Percentiles rank a stretch among this genome's conserved stretches.
Conservation (phyloP, 345 rosid species). For the Ceriops decandra region DNA sequence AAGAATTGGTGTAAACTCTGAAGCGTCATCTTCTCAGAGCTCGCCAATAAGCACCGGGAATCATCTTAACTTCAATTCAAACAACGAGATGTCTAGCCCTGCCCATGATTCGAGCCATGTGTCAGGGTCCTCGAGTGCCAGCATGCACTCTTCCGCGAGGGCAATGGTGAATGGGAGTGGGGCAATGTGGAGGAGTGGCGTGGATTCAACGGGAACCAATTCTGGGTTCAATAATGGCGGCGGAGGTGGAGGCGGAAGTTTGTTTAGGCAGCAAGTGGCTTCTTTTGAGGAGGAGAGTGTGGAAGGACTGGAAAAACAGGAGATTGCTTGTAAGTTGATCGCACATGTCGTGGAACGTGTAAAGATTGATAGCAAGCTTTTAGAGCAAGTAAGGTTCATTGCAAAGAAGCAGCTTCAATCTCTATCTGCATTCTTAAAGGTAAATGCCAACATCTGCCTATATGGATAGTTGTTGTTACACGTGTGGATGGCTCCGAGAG, state of each 20-base stretch:
- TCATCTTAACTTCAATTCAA: slow-evolving; percentile 22
- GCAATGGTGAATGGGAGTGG: slow-evolving; percentile 55
- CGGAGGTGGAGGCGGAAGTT: slow-evolving; percentile 45
- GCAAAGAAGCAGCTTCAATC: slow-evolving; percentile 91
- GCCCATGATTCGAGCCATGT: slow-evolving; percentile 44
- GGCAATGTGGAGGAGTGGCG: slow-evolving; percentile 52
- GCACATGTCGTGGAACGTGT: slow-evolving; percentile 64
- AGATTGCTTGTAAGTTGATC: slow-evolving; percentile 76
- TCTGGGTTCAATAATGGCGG: slow-evolving; percentile 51
- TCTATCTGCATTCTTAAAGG: slow-evolving; percentile 89
- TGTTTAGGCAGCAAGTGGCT: slow-evolving; percentile 58
- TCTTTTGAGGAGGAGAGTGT: slow-evolving; percentile 80
- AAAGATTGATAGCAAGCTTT: slow-evolving; percentile 61
- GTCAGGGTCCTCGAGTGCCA: slow-evolving; percentile 31
- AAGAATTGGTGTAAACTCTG: slow-evolving; percentile 43
- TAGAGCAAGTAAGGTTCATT: slow-evolving; percentile 68
- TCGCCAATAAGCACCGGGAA: slow-evolving; percentile 56
- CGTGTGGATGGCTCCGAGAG: background rate
- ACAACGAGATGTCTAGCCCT: slow-evolving; percentile 50
- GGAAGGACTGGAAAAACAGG: slow-evolving; percentile 90
- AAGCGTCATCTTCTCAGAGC: slow-evolving; percentile 59
- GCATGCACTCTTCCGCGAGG: slow-evolving; percentile 18
- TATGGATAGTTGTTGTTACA: background rate
- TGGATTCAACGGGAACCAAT: slow-evolving; percentile 36
- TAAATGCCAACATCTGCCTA: slow-evolving; percentile 17